Conservation (phyloP, 305 asterid species). For the Fraxinus baroniana region DNA sequence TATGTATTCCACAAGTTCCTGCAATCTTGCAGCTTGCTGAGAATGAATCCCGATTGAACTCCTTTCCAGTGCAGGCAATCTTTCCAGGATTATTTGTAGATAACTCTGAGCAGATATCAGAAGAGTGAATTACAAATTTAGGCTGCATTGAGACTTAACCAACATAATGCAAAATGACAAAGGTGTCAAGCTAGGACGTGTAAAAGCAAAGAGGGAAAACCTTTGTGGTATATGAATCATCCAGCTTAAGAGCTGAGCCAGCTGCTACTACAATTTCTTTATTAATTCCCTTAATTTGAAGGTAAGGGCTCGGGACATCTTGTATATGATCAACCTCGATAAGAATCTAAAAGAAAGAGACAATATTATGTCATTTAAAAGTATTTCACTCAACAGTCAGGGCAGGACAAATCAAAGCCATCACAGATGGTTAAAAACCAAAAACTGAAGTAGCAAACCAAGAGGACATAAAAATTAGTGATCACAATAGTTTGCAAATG, state of each 20-base stretch:
- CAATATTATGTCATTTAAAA: background rate
- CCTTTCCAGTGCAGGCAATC: slow-evolving; percentile 59
- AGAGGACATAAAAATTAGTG: background rate
- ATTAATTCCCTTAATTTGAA: slow-evolving; percentile 88
- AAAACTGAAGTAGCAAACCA: background rate
- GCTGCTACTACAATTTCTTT: slow-evolving; percentile 83
- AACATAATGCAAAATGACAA: background rate
- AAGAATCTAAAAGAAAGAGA: slow-evolving; percentile 57
- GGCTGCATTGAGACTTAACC: background rate
- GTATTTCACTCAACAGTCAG: background rate
- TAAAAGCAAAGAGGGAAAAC: slow-evolving; percentile 32
- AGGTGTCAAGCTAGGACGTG: background rate
- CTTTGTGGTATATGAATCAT: slow-evolving; percentile 96
- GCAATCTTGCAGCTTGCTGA: slow-evolving; percentile 87
- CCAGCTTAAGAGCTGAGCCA: slow-evolving; percentile 80
- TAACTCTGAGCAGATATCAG: slow-evolving; percentile 64
- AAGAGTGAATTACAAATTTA: slow-evolving; percentile 23
- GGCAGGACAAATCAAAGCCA: background rate
- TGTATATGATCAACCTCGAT: slow-evolving; percentile 94
- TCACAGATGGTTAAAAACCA: background rate
- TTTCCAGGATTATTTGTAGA: slow-evolving; percentile 80
- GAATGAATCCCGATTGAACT: slow-evolving; percentile 83
- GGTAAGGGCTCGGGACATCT: slow-evolving; percentile 80
- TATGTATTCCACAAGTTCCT: slow-evolving; percentile 79
- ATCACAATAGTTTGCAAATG: background rate